These are phyloP conservation scores for Sarcomyxa edulis DNA, from an alignment of 768 basidiomycete species.

Conservation along the genomic window DNA sequence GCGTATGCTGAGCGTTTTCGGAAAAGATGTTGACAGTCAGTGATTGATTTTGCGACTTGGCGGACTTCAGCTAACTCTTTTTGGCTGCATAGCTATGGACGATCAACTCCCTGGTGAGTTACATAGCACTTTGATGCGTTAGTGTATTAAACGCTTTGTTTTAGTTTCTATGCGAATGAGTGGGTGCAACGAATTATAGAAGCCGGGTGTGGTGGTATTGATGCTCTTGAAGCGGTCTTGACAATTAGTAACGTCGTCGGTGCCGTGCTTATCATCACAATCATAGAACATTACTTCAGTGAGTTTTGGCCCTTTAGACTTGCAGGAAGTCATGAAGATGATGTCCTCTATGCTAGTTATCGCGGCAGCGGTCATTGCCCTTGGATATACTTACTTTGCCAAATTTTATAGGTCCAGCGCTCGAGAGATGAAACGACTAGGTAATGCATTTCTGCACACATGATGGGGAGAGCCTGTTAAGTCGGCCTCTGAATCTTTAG, in stretches of 20 bases:
- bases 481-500: conserved; percentile 21
- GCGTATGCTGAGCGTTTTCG: conserved; percentile 56
- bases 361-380: conserved; percentile 42
- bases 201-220: not conserved
- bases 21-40: conserved; percentile 62
- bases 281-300: conserved; percentile 61
- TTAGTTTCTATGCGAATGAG: conserved; percentile 54
- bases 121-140: too few relatives aligned
- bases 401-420: conserved; percentile 73
- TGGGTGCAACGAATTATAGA: conserved; percentile 23
- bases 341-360: conserved; percentile 33
- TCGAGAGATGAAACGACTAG: conserved; percentile 59
- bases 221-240: conserved; percentile 32
- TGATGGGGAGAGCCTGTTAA: not conserved
- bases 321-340: not conserved
- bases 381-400: conserved; percentile 64
- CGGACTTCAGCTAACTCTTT: not conserved
- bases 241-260: conserved; percentile 48
- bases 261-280: conserved; percentile 49
- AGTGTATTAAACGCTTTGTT: not conserved
- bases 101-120: conserved; percentile 49
- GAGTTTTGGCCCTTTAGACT: conserved; percentile 16
- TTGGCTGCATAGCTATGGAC: conserved; percentile 54
- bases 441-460: conserved; percentile 12
- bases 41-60: not conserved